Evolutionary conservation across 257 asterid genomes (phyloP), one percentile per base, ranked within the genome.

Genomic region (Solanum rostratum): DNA sequence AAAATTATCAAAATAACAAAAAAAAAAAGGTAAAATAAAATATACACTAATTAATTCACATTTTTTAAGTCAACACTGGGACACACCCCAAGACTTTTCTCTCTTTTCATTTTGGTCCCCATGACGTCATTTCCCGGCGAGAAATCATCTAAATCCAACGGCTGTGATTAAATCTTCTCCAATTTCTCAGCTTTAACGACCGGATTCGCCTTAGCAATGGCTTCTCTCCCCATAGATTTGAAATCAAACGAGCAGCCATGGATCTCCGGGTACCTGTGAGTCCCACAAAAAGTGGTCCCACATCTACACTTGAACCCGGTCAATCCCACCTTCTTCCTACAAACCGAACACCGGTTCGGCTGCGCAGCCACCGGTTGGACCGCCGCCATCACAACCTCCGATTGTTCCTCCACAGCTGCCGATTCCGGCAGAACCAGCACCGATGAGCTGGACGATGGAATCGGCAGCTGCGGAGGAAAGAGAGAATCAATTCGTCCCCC

Each of bases 221-320:
- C 98, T 87, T 95, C 97, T 87, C 93, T 89, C 15, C 98, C 98
- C 90, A 89, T 78, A 20, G 94, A 46, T 89, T 95, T 95, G 92
- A 91, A 95, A 86, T 95, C 97, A 55, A 95, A 93, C 12, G 88
- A 33, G 84, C 98, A 95, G 0, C 87, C 93, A 82, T 95, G 98
- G n/a, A 88, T 93, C 84, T 95, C 98, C 54, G 98, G 97, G 92
- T 95, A 94, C 89, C 98, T 84, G 65, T 95, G 98, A 87, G 89
- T 87, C 91, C 98, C 97, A 63, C 98, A 95, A 91, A 90, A 94
- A 3, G 97, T 95, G 79, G 86, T 88, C 84, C 95, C 98, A 39
- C 98, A 95, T 88, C 96, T 88, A 86, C 98, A 95, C 87, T 91
- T 90, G 85, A 95, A 95, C 84, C 98, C 98, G 74, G 90, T 93